phyloP scores from a whole-genome alignment of 345 rosid genomes.

The Draba incana region DNA sequence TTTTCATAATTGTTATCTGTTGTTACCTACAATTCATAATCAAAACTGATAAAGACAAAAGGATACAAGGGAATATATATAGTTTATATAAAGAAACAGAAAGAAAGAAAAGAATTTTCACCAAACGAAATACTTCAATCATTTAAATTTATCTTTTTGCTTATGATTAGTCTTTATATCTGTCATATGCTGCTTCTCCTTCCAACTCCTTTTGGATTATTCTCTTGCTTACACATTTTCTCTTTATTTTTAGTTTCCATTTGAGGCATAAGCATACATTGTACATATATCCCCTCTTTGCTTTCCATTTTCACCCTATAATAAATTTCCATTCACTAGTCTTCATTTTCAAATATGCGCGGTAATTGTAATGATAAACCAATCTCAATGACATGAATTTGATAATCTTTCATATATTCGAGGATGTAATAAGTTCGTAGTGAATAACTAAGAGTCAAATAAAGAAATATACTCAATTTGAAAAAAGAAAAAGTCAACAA shows the following conservation, averaged over 20 bases:
- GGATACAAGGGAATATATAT: conserved; percentile 33
- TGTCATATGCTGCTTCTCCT: conserved; percentile 45
- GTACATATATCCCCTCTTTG: neutral
- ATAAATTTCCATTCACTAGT: neutral
- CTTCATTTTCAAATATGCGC: too few relatives aligned
- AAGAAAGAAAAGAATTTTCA: conserved; percentile 19
- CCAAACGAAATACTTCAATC: conserved; percentile 44
- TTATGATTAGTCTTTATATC: conserved; percentile 47
- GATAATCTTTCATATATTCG: neutral
- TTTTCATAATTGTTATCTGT: conserved; percentile 22
- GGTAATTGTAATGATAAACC: conserved; percentile 24
- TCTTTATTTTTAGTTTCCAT: conserved; percentile 30
- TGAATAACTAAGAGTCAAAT: neutral
- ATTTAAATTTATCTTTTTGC: conserved; percentile 33
- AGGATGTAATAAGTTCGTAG: neutral
- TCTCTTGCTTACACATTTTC: conserved; percentile 33
- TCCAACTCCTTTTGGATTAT: conserved; percentile 47
- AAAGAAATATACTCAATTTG: neutral
- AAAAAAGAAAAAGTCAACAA: conserved; percentile 25
- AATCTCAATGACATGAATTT: neutral
- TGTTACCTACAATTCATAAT: conserved; percentile 41
- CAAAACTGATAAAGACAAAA: conserved; percentile 36
- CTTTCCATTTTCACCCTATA: conserved; percentile 5
- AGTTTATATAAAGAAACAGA: neutral
- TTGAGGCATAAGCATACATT: conserved; percentile 16